Conservation (phyloP, 2,329 filamentous ascomycete species). For the Penicillium sp. region DNA sequence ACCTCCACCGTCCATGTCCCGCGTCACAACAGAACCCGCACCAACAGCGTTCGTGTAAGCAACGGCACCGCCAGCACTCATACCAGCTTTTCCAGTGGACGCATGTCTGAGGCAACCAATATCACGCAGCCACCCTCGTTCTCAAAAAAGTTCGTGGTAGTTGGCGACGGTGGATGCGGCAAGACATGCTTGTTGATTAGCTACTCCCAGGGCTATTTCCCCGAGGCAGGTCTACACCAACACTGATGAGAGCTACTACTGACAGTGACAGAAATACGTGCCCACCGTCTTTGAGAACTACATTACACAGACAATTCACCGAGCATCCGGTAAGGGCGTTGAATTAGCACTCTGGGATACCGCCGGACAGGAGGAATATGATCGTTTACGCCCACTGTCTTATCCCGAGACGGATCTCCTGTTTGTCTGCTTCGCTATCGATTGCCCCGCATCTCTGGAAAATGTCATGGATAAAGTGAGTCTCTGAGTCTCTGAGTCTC, state of each 20-base stretch:
- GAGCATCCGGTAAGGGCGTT: conserved; percentile 82
- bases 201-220: conserved; percentile 97
- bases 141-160: conserved; percentile 99
- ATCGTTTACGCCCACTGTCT: conserved; percentile 87
- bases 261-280: conserved; percentile 79
- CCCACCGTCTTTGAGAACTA: conserved; percentile 99
- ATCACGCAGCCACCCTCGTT: conserved; percentile 87
- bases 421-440: conserved; percentile 98
- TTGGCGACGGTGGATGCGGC: conserved; percentile 94
- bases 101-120: conserved; percentile 74
- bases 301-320: conserved; percentile 92
- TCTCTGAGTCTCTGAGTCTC: conserved; percentile 46
- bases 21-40: conserved; percentile 46
- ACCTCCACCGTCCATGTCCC: conserved; percentile 40
- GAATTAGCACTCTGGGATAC: conserved; percentile 98
- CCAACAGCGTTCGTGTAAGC: conserved; percentile 64
- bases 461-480: conserved; percentile 98
- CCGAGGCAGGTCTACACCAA: conserved; percentile 63
- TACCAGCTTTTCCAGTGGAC: conserved; percentile 65
- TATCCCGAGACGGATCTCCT: conserved; percentile 97
- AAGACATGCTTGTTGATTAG: conserved; percentile 98
- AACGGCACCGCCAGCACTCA: conserved; percentile 86
- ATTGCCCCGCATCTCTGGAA: conserved; percentile 95
- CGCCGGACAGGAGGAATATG: conserved; percentile 97
- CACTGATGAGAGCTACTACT: not conserved